These are phyloP conservation scores for Erysiphe pulchra DNA, from an alignment of 2,329 filamentous ascomycete species.

Conservation along the genomic window DNA sequence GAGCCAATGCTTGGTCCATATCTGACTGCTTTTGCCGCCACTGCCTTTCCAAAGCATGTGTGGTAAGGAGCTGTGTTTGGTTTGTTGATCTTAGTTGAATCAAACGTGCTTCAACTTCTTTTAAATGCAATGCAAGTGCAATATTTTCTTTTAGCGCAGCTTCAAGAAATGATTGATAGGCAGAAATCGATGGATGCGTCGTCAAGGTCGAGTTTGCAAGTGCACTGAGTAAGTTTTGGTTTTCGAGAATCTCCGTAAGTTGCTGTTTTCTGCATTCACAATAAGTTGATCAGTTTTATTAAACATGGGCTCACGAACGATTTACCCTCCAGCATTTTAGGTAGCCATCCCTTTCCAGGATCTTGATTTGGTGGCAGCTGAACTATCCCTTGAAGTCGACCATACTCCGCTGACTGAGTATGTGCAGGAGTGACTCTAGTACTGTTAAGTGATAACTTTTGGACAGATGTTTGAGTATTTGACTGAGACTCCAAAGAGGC, in stretches of 20 bases:
- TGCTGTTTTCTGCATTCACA: constrained; percentile 39
- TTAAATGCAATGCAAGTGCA: constrained; percentile 36
- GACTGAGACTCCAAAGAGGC: no score
- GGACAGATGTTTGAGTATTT: no score
- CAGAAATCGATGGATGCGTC: constrained; percentile 43
- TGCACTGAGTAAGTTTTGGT: constrained; percentile 42
- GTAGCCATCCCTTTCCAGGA: constrained; percentile 53
- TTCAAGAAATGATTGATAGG: constrained; percentile 38
- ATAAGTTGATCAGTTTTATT: constrained; percentile 2
- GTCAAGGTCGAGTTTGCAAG: constrained; percentile 41
- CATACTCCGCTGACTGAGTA: no score
- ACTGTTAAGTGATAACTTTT: no score
- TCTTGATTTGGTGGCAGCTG: constrained; percentile 17
- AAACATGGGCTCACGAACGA: constrained; percentile 28
- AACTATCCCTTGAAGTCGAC: no score
- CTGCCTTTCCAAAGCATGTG: constrained; percentile 72
- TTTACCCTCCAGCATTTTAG: constrained; percentile 52
- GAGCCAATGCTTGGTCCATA: constrained; percentile 62
- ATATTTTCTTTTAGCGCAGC: constrained; percentile 45
- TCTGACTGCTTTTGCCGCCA: constrained; percentile 75
- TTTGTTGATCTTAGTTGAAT: constrained; percentile 38
- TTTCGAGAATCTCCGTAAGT: constrained; percentile 41
- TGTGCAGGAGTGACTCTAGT: no score
- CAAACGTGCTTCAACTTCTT: constrained; percentile 30
- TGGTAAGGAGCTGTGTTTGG: constrained; percentile 57